Evolutionary conservation across 1,284 basidiomycete species (phyloP).

Genomic region (Serendipita sp.): DNA sequence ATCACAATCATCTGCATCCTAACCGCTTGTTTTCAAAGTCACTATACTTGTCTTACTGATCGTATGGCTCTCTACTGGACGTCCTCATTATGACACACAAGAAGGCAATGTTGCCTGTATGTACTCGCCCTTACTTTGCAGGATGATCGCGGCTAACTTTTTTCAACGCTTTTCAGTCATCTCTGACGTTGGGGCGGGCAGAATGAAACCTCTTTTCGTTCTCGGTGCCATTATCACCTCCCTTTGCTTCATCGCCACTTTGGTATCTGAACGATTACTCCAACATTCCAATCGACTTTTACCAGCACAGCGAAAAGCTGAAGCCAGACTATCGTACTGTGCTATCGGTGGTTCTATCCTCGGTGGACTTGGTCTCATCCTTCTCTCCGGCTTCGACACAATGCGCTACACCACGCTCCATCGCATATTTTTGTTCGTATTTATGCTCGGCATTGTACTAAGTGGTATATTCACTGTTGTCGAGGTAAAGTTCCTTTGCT

Average conservation of each 20-base stretch:
- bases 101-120: constrained; percentile 40
- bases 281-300: constrained; percentile 43
- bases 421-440: constrained; percentile 45
- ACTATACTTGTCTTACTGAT: constrained; percentile 53
- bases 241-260: constrained; percentile 41
- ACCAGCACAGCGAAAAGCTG: constrained; percentile 40
- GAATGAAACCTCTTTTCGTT: constrained; percentile 59
- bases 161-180: constrained; percentile 27
- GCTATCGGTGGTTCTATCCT: constrained; percentile 46
- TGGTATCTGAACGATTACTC: constrained; percentile 45
- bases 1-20: not conserved
- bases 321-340: constrained; percentile 37
- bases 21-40: constrained; percentile 20
- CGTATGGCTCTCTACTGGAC: constrained; percentile 40
- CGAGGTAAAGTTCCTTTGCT: constrained; percentile 32
- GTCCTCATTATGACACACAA: constrained; percentile 33
- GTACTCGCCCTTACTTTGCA: not conserved
- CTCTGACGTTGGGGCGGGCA: constrained; percentile 55
- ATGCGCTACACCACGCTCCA: constrained; percentile 36
- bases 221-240: constrained; percentile 45
- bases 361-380: constrained; percentile 37
- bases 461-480: constrained; percentile 55
- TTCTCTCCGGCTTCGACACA: constrained; percentile 57
- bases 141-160: not conserved
- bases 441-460: constrained; percentile 46